Conservation (phyloP, 73 alveolate species). For the Symbiodinium pilosum region DNA sequence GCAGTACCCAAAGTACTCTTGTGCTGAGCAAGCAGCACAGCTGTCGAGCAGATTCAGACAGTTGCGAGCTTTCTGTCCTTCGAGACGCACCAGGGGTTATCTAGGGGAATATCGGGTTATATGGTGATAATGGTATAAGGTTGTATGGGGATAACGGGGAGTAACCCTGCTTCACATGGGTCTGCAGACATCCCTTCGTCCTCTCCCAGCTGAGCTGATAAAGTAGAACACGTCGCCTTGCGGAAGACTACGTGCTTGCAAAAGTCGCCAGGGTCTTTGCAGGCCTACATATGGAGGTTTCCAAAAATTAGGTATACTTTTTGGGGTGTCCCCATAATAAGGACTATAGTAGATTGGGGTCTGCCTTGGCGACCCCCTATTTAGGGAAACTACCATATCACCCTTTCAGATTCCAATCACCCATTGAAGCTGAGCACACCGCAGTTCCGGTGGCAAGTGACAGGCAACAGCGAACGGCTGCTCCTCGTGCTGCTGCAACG, state of each 20-base stretch:
- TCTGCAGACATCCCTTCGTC: too few relatives aligned
- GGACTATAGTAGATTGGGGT: background rate
- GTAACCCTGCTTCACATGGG: too few relatives aligned
- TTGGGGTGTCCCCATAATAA: too few relatives aligned
- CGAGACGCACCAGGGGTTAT: too few relatives aligned
- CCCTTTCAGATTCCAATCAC: too few relatives aligned
- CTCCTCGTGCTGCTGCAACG: background rate
- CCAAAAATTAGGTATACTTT: too few relatives aligned
- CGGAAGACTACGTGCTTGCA: background rate
- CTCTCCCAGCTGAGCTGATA: background rate
- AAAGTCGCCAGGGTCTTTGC: background rate
- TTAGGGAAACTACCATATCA: too few relatives aligned
- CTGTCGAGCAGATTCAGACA: slow-evolving; percentile 52
- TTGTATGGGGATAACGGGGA: too few relatives aligned
- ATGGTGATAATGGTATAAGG: too few relatives aligned
- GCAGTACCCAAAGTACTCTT: too few relatives aligned
- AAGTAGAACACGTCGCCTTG: background rate
- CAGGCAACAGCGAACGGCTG: slow-evolving; percentile 48
- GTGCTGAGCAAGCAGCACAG: background rate
- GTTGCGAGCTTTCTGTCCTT: slow-evolving; percentile 48
- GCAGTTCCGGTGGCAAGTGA: slow-evolving; percentile 78
- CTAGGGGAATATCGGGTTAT: too few relatives aligned
- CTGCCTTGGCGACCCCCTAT: too few relatives aligned
- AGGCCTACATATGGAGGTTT: background rate
- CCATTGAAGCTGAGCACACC: background rate